Evolutionary conservation across 163 green algal species (phyloP).

Genomic region (Scenedesmus sp.): DNA sequence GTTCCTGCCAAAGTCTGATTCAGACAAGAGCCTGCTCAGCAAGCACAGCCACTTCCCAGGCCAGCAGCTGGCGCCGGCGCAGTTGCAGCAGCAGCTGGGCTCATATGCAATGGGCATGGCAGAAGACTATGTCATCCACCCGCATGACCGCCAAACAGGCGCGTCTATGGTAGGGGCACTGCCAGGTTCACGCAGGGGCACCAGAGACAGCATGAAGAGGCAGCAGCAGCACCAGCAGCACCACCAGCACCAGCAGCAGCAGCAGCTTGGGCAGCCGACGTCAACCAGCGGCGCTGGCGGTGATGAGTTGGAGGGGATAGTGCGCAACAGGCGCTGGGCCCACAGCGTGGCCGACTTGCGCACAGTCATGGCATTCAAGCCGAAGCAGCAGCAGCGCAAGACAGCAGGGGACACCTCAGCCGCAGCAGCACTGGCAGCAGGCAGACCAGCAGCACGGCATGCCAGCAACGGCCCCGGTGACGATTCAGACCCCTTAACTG

Average conservation of each 20-base stretch:
- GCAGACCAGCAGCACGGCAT: not conserved
- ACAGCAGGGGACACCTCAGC: not conserved
- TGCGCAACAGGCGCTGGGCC: not conserved
- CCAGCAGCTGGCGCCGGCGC: not conserved
- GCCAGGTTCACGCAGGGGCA: not conserved
- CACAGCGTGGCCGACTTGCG: conserved; percentile 25
- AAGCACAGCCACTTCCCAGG: not conserved
- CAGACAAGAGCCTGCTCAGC: not conserved
- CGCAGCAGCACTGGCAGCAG: not conserved
- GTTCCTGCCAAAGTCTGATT: not conserved
- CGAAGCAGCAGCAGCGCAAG: conserved; percentile 1
- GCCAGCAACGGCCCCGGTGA: not conserved
- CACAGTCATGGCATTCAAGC: conserved; percentile 27
- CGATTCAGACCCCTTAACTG: not conserved
- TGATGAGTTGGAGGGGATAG: not conserved
- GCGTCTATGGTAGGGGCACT: not conserved
- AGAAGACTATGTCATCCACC: conserved; percentile 44
- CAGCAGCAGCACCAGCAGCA: too few relatives aligned
- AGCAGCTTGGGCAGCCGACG: not conserved
- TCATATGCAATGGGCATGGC: not conserved
- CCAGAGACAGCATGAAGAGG: not conserved
- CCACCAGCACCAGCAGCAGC: too few relatives aligned
- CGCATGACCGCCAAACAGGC: conserved; percentile 7
- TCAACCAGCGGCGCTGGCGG: not conserved
- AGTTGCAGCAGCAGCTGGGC: not conserved